Conservation (phyloP, 108 stramenopile genomes). For the Skeletonema costatum region DNA sequence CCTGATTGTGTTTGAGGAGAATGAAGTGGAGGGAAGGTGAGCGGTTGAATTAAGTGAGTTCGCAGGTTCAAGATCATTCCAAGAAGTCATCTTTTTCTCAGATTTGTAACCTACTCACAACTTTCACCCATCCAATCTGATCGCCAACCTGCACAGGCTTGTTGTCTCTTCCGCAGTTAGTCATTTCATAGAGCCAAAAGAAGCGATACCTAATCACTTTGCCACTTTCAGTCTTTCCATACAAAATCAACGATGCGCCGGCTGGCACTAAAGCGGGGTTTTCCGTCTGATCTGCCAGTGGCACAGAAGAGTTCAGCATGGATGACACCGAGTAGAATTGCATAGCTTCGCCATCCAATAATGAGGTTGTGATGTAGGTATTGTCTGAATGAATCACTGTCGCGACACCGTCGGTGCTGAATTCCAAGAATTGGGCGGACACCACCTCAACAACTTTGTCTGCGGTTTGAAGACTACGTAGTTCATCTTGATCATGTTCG, state of each 20-base stretch:
- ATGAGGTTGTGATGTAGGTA: constrained; percentile 13
- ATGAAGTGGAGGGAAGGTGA: neutral
- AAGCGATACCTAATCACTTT: constrained; percentile 36
- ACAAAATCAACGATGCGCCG: constrained; percentile 39
- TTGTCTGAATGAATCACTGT: constrained; percentile 30
- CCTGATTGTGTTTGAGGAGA: neutral
- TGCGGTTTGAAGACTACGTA: neutral
- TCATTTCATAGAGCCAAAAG: constrained; percentile 34
- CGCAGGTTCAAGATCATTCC: too few relatives aligned
- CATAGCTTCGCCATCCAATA: constrained; percentile 10
- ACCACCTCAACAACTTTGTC: constrained; percentile 16
- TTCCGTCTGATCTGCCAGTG: constrained; percentile 9
- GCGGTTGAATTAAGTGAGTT: neutral
- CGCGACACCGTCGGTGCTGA: constrained; percentile 9
- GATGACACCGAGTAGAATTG: constrained; percentile 24
- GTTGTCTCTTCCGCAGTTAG: constrained; percentile 6
- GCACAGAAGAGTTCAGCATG: constrained; percentile 1
- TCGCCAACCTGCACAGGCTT: constrained; percentile 21
- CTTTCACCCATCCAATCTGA: constrained; percentile 42
- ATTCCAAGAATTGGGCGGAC: constrained; percentile 44
- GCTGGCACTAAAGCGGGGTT: constrained; percentile 18
- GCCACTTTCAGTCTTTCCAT: constrained; percentile 26
- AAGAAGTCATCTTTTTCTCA: too few relatives aligned
- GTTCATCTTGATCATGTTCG: neutral
- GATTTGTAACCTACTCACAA: constrained; percentile 14